Conservation (phyloP, 176 grass and related monocot genomes). For the Carex myosuroides region DNA sequence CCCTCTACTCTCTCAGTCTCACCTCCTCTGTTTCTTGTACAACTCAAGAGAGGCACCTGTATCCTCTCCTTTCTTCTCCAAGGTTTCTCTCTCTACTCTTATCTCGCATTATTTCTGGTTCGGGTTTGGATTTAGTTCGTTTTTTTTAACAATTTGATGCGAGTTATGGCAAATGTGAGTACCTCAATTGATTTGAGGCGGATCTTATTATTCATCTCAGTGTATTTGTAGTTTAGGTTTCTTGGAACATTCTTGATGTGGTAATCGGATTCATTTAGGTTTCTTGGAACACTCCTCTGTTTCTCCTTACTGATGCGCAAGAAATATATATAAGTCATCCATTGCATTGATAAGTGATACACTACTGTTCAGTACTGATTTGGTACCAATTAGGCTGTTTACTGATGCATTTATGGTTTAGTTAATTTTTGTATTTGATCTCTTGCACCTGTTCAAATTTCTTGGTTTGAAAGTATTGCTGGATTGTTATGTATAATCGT, state of each 20-base stretch:
- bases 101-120: neutral
- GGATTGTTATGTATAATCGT: no score
- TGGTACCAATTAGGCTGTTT: no score
- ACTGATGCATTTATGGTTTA: no score
- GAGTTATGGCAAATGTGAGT: neutral
- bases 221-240: neutral
- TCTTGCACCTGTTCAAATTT: neutral
- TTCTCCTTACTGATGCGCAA: no score
- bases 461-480: neutral
- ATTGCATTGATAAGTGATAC: neutral
- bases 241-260: neutral
- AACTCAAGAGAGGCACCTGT: neutral
- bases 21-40: neutral
- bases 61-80: neutral
- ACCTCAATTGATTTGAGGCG: neutral
- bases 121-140: neutral
- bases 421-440: neutral
- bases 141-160: neutral
- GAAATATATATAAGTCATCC: neutral
- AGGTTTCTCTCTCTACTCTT: neutral
- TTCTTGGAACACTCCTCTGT: no score
- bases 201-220: no score
- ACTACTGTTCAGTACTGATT: neutral
- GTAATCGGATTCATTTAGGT: no score
- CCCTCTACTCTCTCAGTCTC: neutral